Evolutionary conservation across 495 filamentous ascomycete genomes (phyloP), one percentile per base, ranked within the genome.

Genomic region (Peziza echinospora): DNA sequence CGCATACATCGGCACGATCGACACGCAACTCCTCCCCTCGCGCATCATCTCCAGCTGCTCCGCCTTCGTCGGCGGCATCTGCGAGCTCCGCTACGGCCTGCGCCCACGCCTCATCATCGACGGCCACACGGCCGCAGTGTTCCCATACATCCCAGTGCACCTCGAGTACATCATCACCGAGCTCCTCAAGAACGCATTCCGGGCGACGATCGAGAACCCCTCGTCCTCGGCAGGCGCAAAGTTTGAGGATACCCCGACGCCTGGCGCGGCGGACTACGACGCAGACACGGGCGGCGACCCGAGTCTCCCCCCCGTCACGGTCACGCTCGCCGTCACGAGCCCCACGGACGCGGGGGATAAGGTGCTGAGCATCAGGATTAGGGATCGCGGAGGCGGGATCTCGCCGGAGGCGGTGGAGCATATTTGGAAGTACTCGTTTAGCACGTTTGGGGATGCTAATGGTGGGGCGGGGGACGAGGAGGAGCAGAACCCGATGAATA

Each of bases 1-100:
- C n/a, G n/a, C n/a, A n/a, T 93, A 85, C 58, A 91, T 93, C 50
- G 89, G 89, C n/a, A 85, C 93, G 8, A 94, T 97, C 50, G 89
- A 97, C 65, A 96, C 89, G 0, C 77, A 78, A 1, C 64, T 97
- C 19, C 81, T 77, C 22, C 89, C 87, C 0, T 80, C 86, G 0
- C 68, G 70, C 19, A 82, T 82, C 24, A 71, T 96, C 44, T 75
- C 82, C 47, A 67, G 70, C 2, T 94, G 87, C 61, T 84, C 84
- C 46, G 74, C 77, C 48, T 89, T 91, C 53, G 89, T 97, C 0
- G 77, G 80, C 34, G 89, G 96, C 52, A 93, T 94, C 51, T 94
- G 87, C 64, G 89, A 97, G 64, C 68, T 96, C 17, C 84, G 85
- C 37, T 97, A 94, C 62, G 89, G 89, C 16, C 80, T 92, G 2